Evolutionary conservation across 2,329 filamentous ascomycete genomes (phyloP).

Genomic region (Colletotrichum trifolii): DNA sequence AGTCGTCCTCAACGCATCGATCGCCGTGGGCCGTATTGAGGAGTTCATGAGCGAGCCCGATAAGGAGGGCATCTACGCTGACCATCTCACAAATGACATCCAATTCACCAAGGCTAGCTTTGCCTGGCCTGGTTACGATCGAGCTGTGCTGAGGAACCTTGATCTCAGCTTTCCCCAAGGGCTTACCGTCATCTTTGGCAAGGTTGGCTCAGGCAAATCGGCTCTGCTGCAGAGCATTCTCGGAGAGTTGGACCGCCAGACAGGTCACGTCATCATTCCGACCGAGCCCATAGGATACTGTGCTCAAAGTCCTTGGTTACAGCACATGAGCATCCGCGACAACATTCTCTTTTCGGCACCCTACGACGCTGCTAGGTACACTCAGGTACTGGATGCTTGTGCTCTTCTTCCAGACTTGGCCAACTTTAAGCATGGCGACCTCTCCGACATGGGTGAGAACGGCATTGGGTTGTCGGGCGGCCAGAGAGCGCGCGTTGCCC

Average conservation of each 20-base stretch:
- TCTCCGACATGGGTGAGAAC: slow-evolving; percentile 70
- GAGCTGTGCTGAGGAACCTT: slow-evolving; percentile 61
- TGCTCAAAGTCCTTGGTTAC: slow-evolving; percentile 72
- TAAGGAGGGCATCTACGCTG: slow-evolving; percentile 64
- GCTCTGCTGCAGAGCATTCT: slow-evolving; percentile 69
- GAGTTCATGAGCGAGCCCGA: slow-evolving; percentile 89
- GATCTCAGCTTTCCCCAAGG: slow-evolving; percentile 59
- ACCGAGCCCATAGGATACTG: slow-evolving; percentile 65
- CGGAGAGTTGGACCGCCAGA: slow-evolving; percentile 74
- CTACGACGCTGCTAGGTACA: slow-evolving; percentile 66
- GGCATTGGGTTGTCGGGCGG: slow-evolving; percentile 72
- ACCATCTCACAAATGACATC: slow-evolving; percentile 54
- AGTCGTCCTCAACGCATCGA: slow-evolving; percentile 81
- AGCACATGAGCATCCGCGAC: slow-evolving; percentile 73
- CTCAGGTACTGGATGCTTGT: slow-evolving; percentile 70
- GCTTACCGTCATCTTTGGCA: slow-evolving; percentile 67
- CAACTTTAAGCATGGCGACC: slow-evolving; percentile 66
- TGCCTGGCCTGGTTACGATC: slow-evolving; percentile 78
- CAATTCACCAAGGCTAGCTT: slow-evolving; percentile 76
- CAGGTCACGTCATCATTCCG: slow-evolving; percentile 59
- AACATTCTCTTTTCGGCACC: slow-evolving; percentile 72
- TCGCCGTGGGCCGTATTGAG: slow-evolving; percentile 85
- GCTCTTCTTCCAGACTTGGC: slow-evolving; percentile 66
- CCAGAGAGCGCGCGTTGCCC: slow-evolving; percentile 70
- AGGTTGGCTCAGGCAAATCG: slow-evolving; percentile 71